Evolutionary conservation across 2,329 filamentous ascomycete genomes (phyloP), one percentile per base, ranked within the genome.

Genomic region (Fusarium anguioides): DNA sequence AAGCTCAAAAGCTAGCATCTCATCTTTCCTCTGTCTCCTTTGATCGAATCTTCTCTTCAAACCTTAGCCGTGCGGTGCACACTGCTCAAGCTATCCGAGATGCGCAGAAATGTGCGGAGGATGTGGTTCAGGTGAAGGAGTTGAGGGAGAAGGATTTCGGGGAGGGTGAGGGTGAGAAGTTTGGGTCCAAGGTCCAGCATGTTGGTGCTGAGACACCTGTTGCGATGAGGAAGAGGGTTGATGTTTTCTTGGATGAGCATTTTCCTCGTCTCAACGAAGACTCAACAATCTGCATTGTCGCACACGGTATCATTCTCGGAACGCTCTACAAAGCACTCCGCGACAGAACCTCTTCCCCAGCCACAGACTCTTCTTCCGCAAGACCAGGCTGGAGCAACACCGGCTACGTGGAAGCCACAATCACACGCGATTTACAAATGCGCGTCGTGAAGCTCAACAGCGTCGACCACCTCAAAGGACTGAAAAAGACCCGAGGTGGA

Each of bases 251-350:
- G 21, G 82, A 89, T 55, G 76, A 81, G 10, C 82, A 91, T 72
- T 78, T 97, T 7, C 89, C 89, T 11, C 61, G 91, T 6, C 41
- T 75, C 2, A 31, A 48, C 1, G 55, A 64, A 29, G 52, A 64
- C 11, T 56, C 31, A 2, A 45, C 58, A 1, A 56, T 67, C 44
- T 48, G 67, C 59, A 24, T 97, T 15, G 91, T 97, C 5, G 91
- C 94, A 3, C 94, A 97, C 73, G 94, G 94, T 17, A 89, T 97
- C 62, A 88, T 97, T 37, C 84, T 97, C 4, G 87, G 87, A 4
- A 84, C 87, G 29, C 77, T 97, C 0, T 89, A 91, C 84, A 83
- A 84, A 54, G 82, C 84, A 14, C 76, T 97, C 15, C 79, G 90
- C 9, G 78, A 80, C 14, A 82, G 86, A 5, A 84, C 92, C 3